Percentiles rank a stretch among this genome's conserved stretches.
phyloP scores from a whole-genome alignment of 495 filamentous ascomycete genomes.

The Penicillium pancosmium region DNA sequence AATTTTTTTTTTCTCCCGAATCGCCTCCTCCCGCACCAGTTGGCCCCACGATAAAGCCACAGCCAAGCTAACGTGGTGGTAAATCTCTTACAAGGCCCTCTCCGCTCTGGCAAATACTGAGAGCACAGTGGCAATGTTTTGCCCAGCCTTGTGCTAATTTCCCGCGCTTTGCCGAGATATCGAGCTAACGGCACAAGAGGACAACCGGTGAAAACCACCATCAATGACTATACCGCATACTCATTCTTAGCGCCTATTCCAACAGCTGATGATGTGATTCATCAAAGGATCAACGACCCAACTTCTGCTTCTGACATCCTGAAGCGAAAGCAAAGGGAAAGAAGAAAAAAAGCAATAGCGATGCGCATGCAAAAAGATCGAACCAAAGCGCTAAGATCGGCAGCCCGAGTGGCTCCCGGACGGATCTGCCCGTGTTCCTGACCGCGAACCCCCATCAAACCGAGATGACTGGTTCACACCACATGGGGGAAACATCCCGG shows the following conservation, averaged over 20 bases:
- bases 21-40: background rate
- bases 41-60: background rate
- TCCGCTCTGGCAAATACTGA: background rate
- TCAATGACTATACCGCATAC: background rate
- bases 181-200: background rate
- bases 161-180: background rate
- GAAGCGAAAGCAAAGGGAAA: background rate
- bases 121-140: background rate
- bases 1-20: background rate
- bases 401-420: constrained; percentile 14
- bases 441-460: constrained; percentile 12
- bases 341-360: background rate
- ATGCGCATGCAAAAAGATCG: background rate
- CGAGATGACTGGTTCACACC: constrained; percentile 4
- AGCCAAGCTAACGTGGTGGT: background rate
- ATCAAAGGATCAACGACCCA: background rate
- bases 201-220: background rate
- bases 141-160: background rate
- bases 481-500: background rate
- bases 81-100: background rate
- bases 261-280: background rate
- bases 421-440: constrained; percentile 26
- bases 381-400: constrained; percentile 19
- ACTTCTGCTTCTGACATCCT: background rate
- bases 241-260: too few species aligned